Conservation (phyloP, 2,329 filamentous ascomycete genomes). For the Fusarium cicatricum region DNA sequence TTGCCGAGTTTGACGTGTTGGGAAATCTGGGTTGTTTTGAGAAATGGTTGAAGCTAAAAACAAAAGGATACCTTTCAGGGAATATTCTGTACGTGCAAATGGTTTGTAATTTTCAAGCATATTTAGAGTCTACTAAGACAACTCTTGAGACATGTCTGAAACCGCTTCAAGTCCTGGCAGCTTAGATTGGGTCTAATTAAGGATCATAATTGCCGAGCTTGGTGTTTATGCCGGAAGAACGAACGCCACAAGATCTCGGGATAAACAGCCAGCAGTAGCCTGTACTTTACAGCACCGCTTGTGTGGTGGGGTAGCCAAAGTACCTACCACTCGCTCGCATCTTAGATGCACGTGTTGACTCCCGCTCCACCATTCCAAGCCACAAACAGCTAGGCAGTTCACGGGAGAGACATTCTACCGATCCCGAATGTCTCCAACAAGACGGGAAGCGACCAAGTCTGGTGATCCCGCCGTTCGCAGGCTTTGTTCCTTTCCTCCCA, state of each 20-base stretch:
- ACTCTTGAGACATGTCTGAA: no score
- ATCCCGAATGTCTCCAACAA: conserved; percentile 28
- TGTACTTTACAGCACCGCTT: neutral
- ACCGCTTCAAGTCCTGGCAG: neutral
- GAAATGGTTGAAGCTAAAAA: no score
- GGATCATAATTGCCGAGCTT: conserved; percentile 6
- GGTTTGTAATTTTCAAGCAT: no score
- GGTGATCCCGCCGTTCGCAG: conserved; percentile 15
- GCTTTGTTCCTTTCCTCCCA: conserved; percentile 8
- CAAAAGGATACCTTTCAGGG: no score
- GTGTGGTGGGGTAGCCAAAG: neutral
- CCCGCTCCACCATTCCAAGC: conserved; percentile 19
- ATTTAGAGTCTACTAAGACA: no score
- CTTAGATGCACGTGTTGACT: conserved; percentile 7
- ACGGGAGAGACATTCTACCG: conserved; percentile 35
- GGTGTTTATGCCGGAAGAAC: conserved; percentile 22
- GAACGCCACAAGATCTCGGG: neutral
- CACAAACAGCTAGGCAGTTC: conserved; percentile 21
- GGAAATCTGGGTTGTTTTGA: no score
- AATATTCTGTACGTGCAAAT: no score
- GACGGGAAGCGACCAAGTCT: conserved; percentile 15
- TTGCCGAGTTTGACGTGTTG: no score
- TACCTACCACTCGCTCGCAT: conserved; percentile 11
- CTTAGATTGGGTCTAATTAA: conserved; percentile 17
- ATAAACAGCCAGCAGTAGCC: neutral